Percentiles rank a stretch among this genome's conserved stretches.
Evolutionary conservation across 805 yeast genomes (phyloP).

Genomic region (Candida arabinofermentans): DNA sequence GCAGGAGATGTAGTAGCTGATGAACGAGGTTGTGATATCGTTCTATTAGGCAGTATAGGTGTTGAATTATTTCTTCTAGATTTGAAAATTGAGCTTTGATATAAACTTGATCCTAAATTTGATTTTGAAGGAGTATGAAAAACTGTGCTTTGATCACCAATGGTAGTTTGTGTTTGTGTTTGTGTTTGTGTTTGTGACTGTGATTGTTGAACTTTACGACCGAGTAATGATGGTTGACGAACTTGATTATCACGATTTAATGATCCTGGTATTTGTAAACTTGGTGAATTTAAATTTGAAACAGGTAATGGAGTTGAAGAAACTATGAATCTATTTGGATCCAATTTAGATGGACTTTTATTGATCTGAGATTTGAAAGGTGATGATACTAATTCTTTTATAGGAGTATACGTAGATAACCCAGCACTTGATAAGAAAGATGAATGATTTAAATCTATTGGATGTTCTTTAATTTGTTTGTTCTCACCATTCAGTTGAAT

Average conservation of each 20-base stretch:
- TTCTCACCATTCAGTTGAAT: conserved; percentile 7
- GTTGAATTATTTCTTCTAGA: conserved; percentile 12
- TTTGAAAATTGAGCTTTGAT: conserved; percentile 22
- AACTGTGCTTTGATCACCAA: not conserved
- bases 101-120: conserved; percentile 8
- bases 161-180: not conserved
- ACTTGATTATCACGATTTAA: too few species aligned
- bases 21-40: not conserved
- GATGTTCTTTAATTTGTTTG: not conserved
- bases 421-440: conserved; percentile 8
- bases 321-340: conserved; percentile 1
- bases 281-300: not conserved
- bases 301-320: conserved; percentile 5
- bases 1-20: not conserved
- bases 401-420: conserved; percentile 24
- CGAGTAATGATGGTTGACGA: not conserved
- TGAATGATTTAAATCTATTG: not conserved
- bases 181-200: conserved; percentile 2
- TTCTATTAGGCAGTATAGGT: conserved; percentile 9
- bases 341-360: conserved; percentile 1
- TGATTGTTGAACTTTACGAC: conserved; percentile 1
- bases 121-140: conserved; percentile 1
- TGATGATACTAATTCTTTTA: conserved; percentile 30
- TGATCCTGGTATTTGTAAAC: not conserved
- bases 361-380: conserved; percentile 25